Evolutionary conservation across 2,329 filamentous ascomycete species (phyloP).

Genomic region (Colletotrichum lindemuthianum): DNA sequence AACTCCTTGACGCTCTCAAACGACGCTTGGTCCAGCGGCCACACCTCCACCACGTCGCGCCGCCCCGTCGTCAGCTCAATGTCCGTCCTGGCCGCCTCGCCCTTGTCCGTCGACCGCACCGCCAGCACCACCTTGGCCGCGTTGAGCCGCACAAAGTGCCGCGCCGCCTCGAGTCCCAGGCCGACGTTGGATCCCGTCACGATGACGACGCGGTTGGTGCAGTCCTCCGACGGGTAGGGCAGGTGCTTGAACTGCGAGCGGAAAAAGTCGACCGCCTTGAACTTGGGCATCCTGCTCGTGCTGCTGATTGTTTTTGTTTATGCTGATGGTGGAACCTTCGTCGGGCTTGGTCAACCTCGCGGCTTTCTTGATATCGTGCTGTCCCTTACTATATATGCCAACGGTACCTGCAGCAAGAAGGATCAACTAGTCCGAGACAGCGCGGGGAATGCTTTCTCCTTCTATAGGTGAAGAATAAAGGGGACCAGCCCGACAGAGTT

Average conservation of each 20-base stretch:
- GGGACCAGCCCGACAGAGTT: no score
- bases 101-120: conserved; percentile 51
- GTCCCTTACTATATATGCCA: no score
- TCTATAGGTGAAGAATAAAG: no score
- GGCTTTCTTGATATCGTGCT: no score
- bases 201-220: conserved; percentile 49
- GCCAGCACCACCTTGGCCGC: conserved; percentile 55
- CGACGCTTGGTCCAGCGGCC: conserved; percentile 52
- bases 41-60: conserved; percentile 50
- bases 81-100: conserved; percentile 50
- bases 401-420: no score
- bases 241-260: conserved; percentile 41
- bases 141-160: conserved; percentile 51
- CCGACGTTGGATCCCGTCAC: conserved; percentile 57
- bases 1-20: conserved; percentile 47
- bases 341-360: no score
- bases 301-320: neutral
- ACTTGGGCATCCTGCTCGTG: conserved; percentile 1
- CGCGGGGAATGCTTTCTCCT: no score
- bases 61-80: conserved; percentile 39
- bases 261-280: conserved; percentile 27
- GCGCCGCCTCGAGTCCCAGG: conserved; percentile 53
- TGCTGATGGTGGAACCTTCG: no score
- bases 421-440: no score
- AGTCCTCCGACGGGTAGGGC: conserved; percentile 46